Evolutionary conservation across 345 rosid species (phyloP).

Genomic region (Excoecaria cochinchinensis): DNA sequence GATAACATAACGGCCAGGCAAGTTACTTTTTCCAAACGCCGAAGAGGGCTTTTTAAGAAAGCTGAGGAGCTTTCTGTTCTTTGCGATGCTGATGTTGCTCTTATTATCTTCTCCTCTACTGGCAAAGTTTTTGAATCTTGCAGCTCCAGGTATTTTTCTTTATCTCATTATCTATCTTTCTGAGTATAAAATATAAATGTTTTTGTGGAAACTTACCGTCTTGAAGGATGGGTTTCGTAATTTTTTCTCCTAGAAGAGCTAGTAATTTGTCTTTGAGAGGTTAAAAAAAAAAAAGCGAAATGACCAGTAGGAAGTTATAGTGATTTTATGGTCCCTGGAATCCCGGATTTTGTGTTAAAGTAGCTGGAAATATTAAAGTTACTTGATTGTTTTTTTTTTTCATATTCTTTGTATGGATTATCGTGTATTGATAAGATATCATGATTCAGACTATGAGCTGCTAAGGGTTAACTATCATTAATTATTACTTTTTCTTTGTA

Average conservation of each 20-base stretch:
- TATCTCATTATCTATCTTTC: neutral
- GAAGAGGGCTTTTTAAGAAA: slow-evolving; percentile 28
- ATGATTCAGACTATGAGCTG: neutral
- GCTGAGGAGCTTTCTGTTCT: slow-evolving; percentile 31
- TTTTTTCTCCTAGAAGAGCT: neutral
- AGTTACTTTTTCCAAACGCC: slow-evolving; percentile 27
- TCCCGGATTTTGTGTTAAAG: neutral
- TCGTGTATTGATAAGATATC: neutral
- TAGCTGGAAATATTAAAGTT: neutral
- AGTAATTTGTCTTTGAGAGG: neutral
- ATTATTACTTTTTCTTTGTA: neutral
- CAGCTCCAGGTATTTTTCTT: slow-evolving; percentile 20
- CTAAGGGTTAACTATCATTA: neutral
- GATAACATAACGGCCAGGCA: slow-evolving; percentile 27
- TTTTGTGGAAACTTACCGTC: neutral
- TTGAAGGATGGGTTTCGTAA: neutral
- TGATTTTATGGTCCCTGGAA: neutral
- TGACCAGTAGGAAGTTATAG: too few relatives aligned
- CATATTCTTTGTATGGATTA: neutral
- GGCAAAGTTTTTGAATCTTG: slow-evolving; percentile 23
- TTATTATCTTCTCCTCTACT: slow-evolving; percentile 22
- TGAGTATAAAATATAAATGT: neutral
- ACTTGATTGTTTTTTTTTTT: neutral
- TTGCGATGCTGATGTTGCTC: slow-evolving; percentile 30
- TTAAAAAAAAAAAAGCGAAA: too few relatives aligned